phyloP scores from a whole-genome alignment of 2,329 filamentous ascomycete genomes.

The Fusarium sp. region DNA sequence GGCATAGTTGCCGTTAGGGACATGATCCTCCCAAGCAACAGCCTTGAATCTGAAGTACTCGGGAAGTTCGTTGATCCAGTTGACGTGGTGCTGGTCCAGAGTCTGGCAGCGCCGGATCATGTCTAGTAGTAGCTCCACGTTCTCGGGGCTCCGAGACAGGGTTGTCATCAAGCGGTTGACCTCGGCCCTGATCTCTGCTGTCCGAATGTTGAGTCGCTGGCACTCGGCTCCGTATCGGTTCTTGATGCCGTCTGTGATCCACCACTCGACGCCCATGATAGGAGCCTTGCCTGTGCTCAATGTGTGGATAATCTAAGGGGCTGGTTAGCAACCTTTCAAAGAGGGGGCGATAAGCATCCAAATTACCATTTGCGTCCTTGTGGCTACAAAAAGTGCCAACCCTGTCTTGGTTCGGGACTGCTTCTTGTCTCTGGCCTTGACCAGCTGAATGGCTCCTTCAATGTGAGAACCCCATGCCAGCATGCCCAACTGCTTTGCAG shows the following conservation, averaged over 20 bases:
- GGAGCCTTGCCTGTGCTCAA: constrained; percentile 65
- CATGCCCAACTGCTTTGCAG: constrained; percentile 64
- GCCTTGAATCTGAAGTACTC: constrained; percentile 63
- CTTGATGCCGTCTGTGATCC: constrained; percentile 65
- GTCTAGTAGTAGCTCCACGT: constrained; percentile 62
- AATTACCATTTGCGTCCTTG: constrained; percentile 70
- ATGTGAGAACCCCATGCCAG: constrained; percentile 73
- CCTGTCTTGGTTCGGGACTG: constrained; percentile 66
- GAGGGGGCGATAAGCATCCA: not conserved
- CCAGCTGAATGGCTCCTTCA: constrained; percentile 72
- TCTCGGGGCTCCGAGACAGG: constrained; percentile 60
- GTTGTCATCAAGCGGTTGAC: constrained; percentile 62
- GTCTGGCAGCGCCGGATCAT: constrained; percentile 64
- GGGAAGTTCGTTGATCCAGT: constrained; percentile 64
- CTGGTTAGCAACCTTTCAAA: constrained; percentile 10
- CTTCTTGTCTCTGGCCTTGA: constrained; percentile 67
- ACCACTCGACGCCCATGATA: constrained; percentile 68
- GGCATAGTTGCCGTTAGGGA: constrained; percentile 63
- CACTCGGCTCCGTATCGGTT: constrained; percentile 61
- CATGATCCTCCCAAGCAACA: constrained; percentile 67
- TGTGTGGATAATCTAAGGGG: constrained; percentile 66
- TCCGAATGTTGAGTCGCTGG: constrained; percentile 65
- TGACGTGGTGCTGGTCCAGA: constrained; percentile 63
- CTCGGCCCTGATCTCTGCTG: constrained; percentile 67
- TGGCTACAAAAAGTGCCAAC: constrained; percentile 67